Conservation (phyloP, 1,139 yeast species). For the Blastobotrys aristatus region DNA sequence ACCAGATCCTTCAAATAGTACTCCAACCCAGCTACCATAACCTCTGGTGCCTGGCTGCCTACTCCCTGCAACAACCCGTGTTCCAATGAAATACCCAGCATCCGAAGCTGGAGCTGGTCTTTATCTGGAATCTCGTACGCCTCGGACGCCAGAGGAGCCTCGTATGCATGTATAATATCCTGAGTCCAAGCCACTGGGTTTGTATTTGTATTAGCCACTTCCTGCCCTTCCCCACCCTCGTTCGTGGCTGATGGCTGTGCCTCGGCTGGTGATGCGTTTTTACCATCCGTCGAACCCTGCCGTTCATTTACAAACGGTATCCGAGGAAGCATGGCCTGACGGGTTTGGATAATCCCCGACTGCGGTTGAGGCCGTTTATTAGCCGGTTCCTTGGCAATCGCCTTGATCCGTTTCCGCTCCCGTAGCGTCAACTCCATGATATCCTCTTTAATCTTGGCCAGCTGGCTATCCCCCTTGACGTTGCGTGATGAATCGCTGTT, state of each 20-base stretch:
- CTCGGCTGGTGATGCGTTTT: neutral
- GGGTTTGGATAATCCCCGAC: conserved; percentile 71
- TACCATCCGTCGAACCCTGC: conserved; percentile 2
- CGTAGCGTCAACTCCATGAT: conserved; percentile 81
- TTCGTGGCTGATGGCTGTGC: conserved; percentile 7
- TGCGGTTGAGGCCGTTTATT: conserved; percentile 43
- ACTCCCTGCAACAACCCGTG: conserved; percentile 85
- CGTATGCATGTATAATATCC: conserved; percentile 86
- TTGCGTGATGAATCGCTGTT: conserved; percentile 24
- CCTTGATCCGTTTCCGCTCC: conserved; percentile 80
- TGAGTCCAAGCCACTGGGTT: conserved; percentile 79
- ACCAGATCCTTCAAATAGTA: conserved; percentile 68
- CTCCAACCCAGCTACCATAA: conserved; percentile 76
- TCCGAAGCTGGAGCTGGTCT: conserved; percentile 60
- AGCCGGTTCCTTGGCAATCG: conserved; percentile 58
- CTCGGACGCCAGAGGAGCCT: conserved; percentile 76
- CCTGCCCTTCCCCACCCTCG: too few relatives aligned
- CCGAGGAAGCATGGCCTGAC: conserved; percentile 81
- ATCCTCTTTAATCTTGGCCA: conserved; percentile 77
- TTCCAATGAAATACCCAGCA: conserved; percentile 83
- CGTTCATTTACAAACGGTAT: conserved; percentile 58
- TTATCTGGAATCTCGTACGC: conserved; percentile 78
- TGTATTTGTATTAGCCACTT: conserved; percentile 25
- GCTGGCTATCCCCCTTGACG: conserved; percentile 45
- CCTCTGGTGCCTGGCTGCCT: conserved; percentile 66